Evolutionary conservation across 805 yeast species (phyloP), one percentile per base, ranked within the genome.

Genomic region (Lachancea fermentati): DNA sequence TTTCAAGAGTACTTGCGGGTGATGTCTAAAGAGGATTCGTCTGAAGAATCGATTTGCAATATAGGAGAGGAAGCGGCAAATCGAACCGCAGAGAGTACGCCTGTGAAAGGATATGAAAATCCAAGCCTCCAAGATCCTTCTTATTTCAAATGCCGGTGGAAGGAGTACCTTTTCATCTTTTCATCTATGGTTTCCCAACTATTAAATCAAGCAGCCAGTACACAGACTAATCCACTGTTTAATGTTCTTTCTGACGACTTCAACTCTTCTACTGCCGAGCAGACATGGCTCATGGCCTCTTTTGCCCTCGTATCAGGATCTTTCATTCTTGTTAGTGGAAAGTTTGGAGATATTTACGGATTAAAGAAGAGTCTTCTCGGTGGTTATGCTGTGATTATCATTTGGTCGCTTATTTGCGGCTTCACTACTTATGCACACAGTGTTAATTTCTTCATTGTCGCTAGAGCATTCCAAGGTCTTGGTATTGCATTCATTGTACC

Each of bases 221-320:
- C 67, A 1, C 73, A 69, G 42, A 47, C 65, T 22, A 41, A 67
- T 41, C 57, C 71, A 32, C 43, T 64, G 49, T 58, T 66, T 65
- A 54, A 63, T 33, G 53, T 54, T 4, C 48, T 71, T 0, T 62
- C 61, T 0, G 43, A 48, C 2, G 56, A 60, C 4, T 66, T 72
- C 26, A 50, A 60, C 12, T 52, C 67, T 1, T 46, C 55, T 6
- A 42, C 44, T 2, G 56, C 61, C 4, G 64, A 66, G 34, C 67
- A 71, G 41, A 49, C 71, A 13, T 81, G 94, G 93, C 76, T 78
- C 54, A 71, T 78, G 68, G 87, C 88, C 1, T 73, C 85, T 0
- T 81, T 76, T 54, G 78, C 86, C 0, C 60, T 84, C 40, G 76
- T 86, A 0, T 74, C 79, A 14, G 91, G 91, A 9, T 80, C 91